Evolutionary conservation across 2,329 filamentous ascomycete genomes (phyloP).

Genomic region (Fusarium tanahbumbuense): DNA sequence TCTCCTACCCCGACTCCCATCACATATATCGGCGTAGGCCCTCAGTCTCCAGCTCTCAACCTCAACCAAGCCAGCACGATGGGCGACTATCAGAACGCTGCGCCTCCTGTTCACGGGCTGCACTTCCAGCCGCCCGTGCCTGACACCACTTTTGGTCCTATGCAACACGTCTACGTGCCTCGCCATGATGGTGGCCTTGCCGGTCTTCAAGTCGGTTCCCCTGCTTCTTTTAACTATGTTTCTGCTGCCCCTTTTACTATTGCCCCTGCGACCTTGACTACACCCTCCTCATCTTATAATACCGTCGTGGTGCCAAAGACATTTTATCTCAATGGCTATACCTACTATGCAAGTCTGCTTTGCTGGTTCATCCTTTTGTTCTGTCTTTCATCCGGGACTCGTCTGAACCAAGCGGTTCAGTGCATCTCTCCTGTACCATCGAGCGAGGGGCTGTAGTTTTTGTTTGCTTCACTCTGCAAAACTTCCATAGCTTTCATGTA

Average conservation of each 20-base stretch:
- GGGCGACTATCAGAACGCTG: slow-evolving; percentile 58
- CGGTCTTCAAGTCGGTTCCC: slow-evolving; percentile 51
- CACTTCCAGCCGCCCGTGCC: slow-evolving; percentile 70
- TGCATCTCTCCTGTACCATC: not conserved
- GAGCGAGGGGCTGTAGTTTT: not conserved
- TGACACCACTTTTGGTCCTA: slow-evolving; percentile 67
- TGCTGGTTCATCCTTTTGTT: slow-evolving; percentile 7
- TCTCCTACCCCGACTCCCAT: slow-evolving; percentile 18
- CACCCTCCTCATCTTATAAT: slow-evolving; percentile 42
- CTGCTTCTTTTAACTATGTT: slow-evolving; percentile 46
- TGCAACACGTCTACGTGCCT: slow-evolving; percentile 66
- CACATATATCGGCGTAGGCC: slow-evolving; percentile 47
- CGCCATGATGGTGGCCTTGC: slow-evolving; percentile 58
- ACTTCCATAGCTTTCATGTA: not conserved
- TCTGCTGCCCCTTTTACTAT: slow-evolving; percentile 36
- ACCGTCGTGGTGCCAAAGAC: slow-evolving; percentile 51
- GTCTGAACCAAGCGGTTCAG: slow-evolving; percentile 8
- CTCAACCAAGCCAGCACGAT: slow-evolving; percentile 25
- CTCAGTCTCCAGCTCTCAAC: slow-evolving; percentile 45
- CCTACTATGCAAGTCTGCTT: slow-evolving; percentile 56
- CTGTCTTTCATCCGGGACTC: not conserved
- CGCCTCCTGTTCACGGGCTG: slow-evolving; percentile 57
- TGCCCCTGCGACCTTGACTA: slow-evolving; percentile 42
- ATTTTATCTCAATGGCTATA: slow-evolving; percentile 48
- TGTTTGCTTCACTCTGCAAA: not conserved